A percentile compares a stretch with the other conserved stretches of the same genome.
These are phyloP conservation scores for Ammopiptanthus mongolicus DNA, from an alignment of 306 rosid species.

Conservation along the genomic window DNA sequence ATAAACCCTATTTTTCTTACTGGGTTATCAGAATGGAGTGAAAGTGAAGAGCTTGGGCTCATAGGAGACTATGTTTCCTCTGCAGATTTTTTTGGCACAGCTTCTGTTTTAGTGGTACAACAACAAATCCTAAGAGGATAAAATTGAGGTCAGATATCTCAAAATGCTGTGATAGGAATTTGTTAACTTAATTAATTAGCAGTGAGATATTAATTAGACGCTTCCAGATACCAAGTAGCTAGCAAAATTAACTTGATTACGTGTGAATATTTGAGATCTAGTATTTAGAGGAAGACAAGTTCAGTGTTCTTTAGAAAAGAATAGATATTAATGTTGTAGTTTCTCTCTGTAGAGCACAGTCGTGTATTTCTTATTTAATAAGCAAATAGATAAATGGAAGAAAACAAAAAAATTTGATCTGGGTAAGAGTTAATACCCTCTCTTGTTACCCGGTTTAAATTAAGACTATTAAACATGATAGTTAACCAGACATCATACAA, in stretches of 20 bases:
- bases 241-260: neutral
- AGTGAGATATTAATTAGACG: neutral
- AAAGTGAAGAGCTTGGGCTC: slow-evolving; percentile 56
- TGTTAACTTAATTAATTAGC: neutral
- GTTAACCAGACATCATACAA: too few species aligned
- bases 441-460: neutral
- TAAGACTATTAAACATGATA: too few species aligned
- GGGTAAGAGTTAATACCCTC: neutral
- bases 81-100: slow-evolving; percentile 50
- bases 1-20: slow-evolving; percentile 55
- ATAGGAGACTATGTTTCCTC: slow-evolving; percentile 72
- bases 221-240: neutral
- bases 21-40: slow-evolving; percentile 62
- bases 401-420: neutral
- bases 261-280: slow-evolving; percentile 12
- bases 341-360: neutral
- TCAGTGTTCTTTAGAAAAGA: neutral
- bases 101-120: slow-evolving; percentile 68
- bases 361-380: neutral
- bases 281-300: neutral
- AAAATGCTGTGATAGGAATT: neutral
- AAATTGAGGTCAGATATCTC: neutral
- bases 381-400: neutral
- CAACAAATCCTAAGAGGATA: slow-evolving; percentile 62
- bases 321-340: neutral